phyloP scores from a whole-genome alignment of 306 rosid species.

The Lablab purpureus region DNA sequence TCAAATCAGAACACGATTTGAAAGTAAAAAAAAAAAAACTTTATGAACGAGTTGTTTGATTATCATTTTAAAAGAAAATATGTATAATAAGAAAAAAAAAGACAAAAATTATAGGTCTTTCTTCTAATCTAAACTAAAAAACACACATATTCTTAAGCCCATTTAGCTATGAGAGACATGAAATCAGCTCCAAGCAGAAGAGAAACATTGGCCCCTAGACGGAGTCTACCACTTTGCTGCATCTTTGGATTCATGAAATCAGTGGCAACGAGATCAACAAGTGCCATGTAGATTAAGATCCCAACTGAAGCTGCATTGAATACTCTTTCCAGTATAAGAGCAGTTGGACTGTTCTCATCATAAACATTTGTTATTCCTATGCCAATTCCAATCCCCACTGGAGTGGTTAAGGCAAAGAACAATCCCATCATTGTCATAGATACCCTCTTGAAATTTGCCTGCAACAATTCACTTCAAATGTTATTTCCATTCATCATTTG shows the following conservation, averaged over 20 bases:
- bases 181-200: constrained; percentile 47
- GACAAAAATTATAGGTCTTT: no score
- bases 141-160: constrained; percentile 41
- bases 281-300: constrained; percentile 69
- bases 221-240: constrained; percentile 42
- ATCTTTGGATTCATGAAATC: constrained; percentile 52
- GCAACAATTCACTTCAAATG: not conserved
- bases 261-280: constrained; percentile 53
- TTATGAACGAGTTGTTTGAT: no score
- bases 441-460: constrained; percentile 56
- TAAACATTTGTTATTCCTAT: constrained; percentile 52
- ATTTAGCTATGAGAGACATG: constrained; percentile 53
- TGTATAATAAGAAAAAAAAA: no score
- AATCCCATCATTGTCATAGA: constrained; percentile 49
- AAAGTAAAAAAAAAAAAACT: no score
- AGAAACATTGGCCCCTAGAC: constrained; percentile 18
- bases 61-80: no score
- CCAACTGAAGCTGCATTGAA: constrained; percentile 71
- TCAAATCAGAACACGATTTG: no score
- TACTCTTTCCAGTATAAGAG: constrained; percentile 61
- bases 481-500: not conserved
- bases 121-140: no score
- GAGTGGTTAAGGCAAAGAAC: constrained; percentile 70
- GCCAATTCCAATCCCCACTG: constrained; percentile 65
- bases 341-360: constrained; percentile 56